Conservation (phyloP, 306 rosid species). For the Inga oerstediana region DNA sequence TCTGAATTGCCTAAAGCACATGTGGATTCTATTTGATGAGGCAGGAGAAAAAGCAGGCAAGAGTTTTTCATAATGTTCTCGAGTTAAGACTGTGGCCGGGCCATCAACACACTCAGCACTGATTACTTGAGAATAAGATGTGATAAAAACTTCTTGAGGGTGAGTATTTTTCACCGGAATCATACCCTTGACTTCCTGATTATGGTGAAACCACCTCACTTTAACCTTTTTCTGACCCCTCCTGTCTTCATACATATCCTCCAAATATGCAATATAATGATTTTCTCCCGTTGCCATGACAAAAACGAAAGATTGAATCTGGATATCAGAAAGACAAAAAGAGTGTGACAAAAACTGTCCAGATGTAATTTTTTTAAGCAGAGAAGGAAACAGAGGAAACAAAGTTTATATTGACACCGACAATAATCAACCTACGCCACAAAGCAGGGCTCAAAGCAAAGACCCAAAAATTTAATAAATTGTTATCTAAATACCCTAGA, state of each 20-base stretch:
- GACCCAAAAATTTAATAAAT: neutral
- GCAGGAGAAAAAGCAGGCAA: constrained; percentile 63
- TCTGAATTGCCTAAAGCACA: constrained; percentile 87
- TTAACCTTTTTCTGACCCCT: constrained; percentile 92
- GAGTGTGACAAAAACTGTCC: constrained; percentile 8
- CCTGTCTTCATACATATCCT: constrained; percentile 98
- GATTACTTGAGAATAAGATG: constrained; percentile 87
- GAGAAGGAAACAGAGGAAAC: neutral
- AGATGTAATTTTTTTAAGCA: neutral
- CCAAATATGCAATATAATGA: constrained; percentile 87
- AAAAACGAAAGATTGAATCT: constrained; percentile 90
- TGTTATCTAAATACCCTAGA: too few relatives aligned
- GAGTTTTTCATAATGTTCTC: constrained; percentile 79
- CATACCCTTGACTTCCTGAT: constrained; percentile 88
- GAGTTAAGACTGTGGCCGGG: constrained; percentile 80
- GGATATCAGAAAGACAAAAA: constrained; percentile 41
- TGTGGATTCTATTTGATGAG: constrained; percentile 63
- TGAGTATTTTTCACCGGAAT: constrained; percentile 74
- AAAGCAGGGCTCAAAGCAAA: neutral
- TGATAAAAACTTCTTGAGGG: constrained; percentile 92
- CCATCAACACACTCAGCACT: constrained; percentile 99
- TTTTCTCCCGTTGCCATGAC: constrained; percentile 97
- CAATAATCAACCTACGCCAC: neutral
- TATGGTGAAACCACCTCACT: constrained; percentile 98
- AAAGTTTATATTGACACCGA: neutral